Evolutionary conservation across 345 rosid genomes (phyloP).

Genomic region (Boechera stricta): DNA sequence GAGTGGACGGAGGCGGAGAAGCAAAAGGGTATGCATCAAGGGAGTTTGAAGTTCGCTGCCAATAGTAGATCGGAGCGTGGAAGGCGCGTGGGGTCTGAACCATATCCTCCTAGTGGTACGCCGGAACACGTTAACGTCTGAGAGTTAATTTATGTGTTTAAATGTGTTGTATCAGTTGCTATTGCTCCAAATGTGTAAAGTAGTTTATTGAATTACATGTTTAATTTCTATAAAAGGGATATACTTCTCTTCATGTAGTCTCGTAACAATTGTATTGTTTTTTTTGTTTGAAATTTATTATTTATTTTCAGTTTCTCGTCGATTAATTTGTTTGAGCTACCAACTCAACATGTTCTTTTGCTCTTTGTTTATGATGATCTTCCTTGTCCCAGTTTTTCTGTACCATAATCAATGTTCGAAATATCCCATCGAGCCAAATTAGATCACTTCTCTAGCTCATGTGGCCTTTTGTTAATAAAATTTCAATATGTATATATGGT

Average conservation of each 20-base stretch:
- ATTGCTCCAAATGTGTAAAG: constrained; percentile 17
- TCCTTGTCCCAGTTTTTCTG: background rate
- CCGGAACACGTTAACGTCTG: constrained; percentile 52
- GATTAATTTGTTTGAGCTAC: constrained; percentile 5
- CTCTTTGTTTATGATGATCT: background rate
- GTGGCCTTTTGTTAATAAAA: background rate
- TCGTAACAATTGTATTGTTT: background rate
- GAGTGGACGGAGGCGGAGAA: constrained; percentile 78
- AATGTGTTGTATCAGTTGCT: constrained; percentile 29
- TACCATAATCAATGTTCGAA: background rate
- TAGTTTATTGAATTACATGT: constrained; percentile 2
- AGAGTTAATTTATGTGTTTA: constrained; percentile 1
- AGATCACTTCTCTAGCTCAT: background rate
- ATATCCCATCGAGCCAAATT: background rate
- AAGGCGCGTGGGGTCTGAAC: constrained; percentile 47
- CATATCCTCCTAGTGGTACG: constrained; percentile 56
- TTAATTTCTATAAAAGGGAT: background rate
- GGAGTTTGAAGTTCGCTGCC: constrained; percentile 72
- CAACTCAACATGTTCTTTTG: background rate
- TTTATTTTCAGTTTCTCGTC: background rate
- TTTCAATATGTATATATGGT: background rate
- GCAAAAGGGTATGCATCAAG: constrained; percentile 63
- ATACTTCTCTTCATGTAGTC: constrained; percentile 16
- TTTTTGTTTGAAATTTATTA: background rate
- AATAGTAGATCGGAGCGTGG: constrained; percentile 86